Base-by-base conservation (phyloP, 139 green algal genomes). In the Chlorella sp. region DNA sequence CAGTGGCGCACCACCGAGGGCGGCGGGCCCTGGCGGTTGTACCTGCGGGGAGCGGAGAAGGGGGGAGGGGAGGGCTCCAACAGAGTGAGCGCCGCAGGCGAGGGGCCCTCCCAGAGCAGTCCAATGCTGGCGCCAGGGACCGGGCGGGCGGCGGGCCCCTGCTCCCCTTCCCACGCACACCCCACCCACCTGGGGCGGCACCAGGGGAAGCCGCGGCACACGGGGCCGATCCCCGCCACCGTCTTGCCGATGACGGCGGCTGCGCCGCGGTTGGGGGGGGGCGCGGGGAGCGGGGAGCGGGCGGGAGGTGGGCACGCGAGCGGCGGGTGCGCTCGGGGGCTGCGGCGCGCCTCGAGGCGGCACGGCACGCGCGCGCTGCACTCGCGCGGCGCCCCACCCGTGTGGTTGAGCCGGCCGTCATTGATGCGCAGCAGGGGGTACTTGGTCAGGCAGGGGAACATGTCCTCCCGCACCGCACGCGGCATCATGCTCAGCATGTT, bases 381-480 rank as follows among this genome's bases (percentile, higher is more conserved):
- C n/a, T n/a, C n/a, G n/a, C n/a, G n/a, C n/a, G n/a, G n/a, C n/a
- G n/a, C n/a, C n/a, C n/a, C n/a, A n/a, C n/a, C n/a, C n/a, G n/a
- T n/a, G n/a, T n/a, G n/a, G n/a, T n/a, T n/a, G n/a, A 81, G 66
- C 9, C 50, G 46, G 14, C 46, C 50, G 43, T 81, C 76, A 31
- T 76, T 71, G 31, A 46, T 29, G 17, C 59, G 76, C 76, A 42
- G 51, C 51, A 76, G 21, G 8, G 68, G 50, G 35, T 55, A 19
- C 23, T 74, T 67, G n/a, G 66, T 58, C 53, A 81, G 71, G 67
- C 76, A 81, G 35, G 48, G 53, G 43, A 65, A 76, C 76, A 81
- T 59, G 59, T 81, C 76, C 35, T 65, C 38, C 8, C 38, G 67
- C 9, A 40, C 62, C 2, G 76, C 76, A 25, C 41, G 9, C 33